Percentiles rank a stretch among this genome's conserved stretches.
phyloP scores from a whole-genome alignment of 768 basidiomycete genomes.

The Asterophora lycoperdoides region DNA sequence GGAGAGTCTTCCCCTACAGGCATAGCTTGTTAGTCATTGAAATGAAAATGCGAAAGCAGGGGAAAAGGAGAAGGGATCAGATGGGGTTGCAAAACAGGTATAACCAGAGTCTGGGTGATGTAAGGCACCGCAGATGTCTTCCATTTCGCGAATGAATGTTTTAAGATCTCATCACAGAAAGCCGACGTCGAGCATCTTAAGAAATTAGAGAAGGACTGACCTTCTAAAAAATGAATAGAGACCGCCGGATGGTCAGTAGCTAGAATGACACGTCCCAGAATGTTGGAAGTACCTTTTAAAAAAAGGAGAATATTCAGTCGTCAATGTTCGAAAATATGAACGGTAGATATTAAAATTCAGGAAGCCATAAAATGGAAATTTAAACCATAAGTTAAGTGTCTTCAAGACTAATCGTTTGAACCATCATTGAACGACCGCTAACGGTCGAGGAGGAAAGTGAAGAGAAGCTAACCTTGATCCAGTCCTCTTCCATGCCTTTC shows the following conservation, averaged over 20 bases:
- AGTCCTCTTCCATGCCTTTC: conserved; percentile 70
- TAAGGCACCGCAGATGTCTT: conserved; percentile 61
- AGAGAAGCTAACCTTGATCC: conserved; percentile 59
- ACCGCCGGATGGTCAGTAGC: conserved; percentile 15
- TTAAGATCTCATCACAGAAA: conserved; percentile 47
- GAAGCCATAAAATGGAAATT: conserved; percentile 26
- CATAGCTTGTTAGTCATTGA: conserved; percentile 2
- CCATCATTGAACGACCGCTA: conserved; percentile 38
- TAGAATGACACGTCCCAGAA: background rate
- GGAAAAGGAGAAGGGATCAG: conserved; percentile 35
- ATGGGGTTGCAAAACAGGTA: conserved; percentile 63
- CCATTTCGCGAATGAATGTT: conserved; percentile 63
- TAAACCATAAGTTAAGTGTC: conserved; percentile 68
- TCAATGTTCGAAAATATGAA: conserved; percentile 7
- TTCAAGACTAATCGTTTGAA: conserved; percentile 93
- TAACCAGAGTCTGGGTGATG: conserved; percentile 59
- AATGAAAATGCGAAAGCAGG: conserved; percentile 1
- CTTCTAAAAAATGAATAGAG: conserved; percentile 26
- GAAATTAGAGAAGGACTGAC: conserved; percentile 30
- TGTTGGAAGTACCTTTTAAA: conserved; percentile 20
- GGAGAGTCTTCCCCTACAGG: conserved; percentile 56
- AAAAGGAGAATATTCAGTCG: conserved; percentile 15
- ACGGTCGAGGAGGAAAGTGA: conserved; percentile 14
- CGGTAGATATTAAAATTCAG: conserved; percentile 18
- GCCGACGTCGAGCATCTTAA: conserved; percentile 1